Evolutionary conservation across 1,139 yeast species (phyloP).

Genomic region (Pichia sp.): DNA sequence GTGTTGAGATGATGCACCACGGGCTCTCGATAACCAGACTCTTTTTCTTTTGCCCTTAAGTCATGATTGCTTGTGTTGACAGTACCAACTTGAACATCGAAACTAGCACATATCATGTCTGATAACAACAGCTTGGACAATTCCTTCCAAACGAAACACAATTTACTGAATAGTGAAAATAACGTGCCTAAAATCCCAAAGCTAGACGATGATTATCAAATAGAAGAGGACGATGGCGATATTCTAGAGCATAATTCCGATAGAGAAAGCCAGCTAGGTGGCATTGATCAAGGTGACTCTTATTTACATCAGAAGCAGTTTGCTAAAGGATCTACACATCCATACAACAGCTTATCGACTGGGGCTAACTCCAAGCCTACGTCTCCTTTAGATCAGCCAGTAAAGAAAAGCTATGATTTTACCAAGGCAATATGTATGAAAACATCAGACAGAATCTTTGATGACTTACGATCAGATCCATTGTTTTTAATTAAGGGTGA

Average conservation of each 20-base stretch:
- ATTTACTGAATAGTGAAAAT: background rate
- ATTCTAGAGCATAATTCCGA: background rate
- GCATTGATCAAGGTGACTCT: background rate
- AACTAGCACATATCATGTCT: background rate
- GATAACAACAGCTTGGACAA: background rate
- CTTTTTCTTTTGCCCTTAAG: background rate
- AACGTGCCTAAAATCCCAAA: background rate
- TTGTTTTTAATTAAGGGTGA: constrained; percentile 24
- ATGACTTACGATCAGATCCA: constrained; percentile 51
- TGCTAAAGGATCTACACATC: background rate
- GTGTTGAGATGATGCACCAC: background rate
- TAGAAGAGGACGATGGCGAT: constrained; percentile 1
- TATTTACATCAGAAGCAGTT: background rate
- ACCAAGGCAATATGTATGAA: constrained; percentile 32
- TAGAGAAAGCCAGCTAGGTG: background rate
- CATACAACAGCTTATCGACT: background rate
- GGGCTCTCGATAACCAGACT: background rate
- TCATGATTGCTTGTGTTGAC: background rate
- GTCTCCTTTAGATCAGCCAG: background rate
- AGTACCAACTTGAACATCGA: background rate
- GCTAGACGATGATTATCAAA: background rate
- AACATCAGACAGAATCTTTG: constrained; percentile 61
- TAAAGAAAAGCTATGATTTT: constrained; percentile 10
- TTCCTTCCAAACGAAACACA: background rate
- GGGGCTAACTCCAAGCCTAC: background rate